Percentiles rank a stretch among this genome's conserved stretches.
Conservation (phyloP, 345 rosid species). For the Dimocarpus longan region DNA sequence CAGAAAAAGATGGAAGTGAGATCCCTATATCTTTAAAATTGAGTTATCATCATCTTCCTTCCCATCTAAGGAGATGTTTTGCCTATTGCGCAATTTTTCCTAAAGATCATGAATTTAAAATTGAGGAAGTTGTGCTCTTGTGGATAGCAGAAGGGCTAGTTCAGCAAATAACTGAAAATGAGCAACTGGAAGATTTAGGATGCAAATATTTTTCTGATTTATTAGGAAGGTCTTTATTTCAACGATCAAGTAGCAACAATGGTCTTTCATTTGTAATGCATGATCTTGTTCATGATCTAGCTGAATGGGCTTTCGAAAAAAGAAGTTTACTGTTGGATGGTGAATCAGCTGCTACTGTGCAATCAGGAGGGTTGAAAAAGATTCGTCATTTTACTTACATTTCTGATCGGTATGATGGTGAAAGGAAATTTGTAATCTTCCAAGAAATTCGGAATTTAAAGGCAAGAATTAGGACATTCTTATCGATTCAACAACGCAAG, state of each 20-base stretch:
- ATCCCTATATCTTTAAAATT: not conserved
- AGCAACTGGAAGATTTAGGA: conserved; percentile 6
- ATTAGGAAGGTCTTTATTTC: conserved; percentile 17
- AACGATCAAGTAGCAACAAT: not conserved
- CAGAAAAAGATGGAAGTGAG: too few species aligned
- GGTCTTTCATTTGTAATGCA: conserved; percentile 6
- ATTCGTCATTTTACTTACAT: not conserved
- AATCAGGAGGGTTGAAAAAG: not conserved
- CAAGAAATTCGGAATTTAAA: not conserved
- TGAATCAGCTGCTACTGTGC: not conserved
- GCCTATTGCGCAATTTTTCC: conserved; percentile 24
- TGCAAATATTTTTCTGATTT: not conserved
- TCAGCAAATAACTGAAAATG: not conserved
- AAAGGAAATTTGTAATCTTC: not conserved
- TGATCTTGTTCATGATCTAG: conserved; percentile 21
- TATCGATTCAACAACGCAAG: too few species aligned
- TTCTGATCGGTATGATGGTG: not conserved
- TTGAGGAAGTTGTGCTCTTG: not conserved
- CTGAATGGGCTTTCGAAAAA: not conserved
- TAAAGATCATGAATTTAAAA: not conserved
- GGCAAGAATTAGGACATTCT: conserved; percentile 5
- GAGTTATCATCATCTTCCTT: conserved; percentile 23
- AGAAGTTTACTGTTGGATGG: not conserved
- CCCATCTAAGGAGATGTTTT: conserved; percentile 35
- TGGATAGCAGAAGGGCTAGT: conserved; percentile 38